A percentile compares a stretch with the other conserved stretches of the same genome.
Evolutionary conservation across 1,284 basidiomycete species (phyloP).

Genomic region (Xerocomus tenax): DNA sequence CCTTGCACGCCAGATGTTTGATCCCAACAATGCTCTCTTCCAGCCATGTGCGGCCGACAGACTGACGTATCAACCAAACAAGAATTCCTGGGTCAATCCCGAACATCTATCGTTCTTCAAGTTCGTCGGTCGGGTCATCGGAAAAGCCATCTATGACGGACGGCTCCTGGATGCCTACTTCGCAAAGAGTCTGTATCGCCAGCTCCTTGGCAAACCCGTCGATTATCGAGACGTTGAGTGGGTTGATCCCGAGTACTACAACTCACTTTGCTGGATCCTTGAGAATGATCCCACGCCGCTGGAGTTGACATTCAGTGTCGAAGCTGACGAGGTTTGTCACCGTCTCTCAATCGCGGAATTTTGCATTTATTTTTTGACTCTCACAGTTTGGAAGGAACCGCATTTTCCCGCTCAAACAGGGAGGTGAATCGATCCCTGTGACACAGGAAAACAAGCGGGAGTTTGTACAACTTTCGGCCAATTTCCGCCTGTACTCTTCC

Average conservation of each 20-base stretch:
- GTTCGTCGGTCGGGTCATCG: constrained; percentile 95
- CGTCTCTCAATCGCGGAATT: background rate
- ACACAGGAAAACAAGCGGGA: constrained; percentile 95
- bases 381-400: constrained; percentile 80
- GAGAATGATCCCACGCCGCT: constrained; percentile 82
- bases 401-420: constrained; percentile 78
- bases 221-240: constrained; percentile 93
- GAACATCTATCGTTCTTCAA: constrained; percentile 98
- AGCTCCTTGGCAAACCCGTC: constrained; percentile 83
- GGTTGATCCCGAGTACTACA: constrained; percentile 95
- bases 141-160: constrained; percentile 92
- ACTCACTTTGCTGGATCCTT: constrained; percentile 84
- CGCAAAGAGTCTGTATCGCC: constrained; percentile 88
- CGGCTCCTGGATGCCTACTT: constrained; percentile 97
- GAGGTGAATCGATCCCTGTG: constrained; percentile 74
- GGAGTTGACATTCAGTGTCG: constrained; percentile 84
- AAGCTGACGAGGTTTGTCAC: constrained; percentile 77
- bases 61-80: constrained; percentile 94
- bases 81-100: constrained; percentile 87
- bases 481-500: constrained; percentile 88
- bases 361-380: constrained; percentile 1
- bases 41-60: constrained; percentile 93
- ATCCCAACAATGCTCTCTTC: constrained; percentile 98
- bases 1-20: constrained; percentile 96
- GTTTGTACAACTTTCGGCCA: constrained; percentile 86